A percentile compares a stretch with the other conserved stretches of the same genome.
Evolutionary conservation across 2,329 filamentous ascomycete species (phyloP).

Genomic region (Zasmidium angulare): DNA sequence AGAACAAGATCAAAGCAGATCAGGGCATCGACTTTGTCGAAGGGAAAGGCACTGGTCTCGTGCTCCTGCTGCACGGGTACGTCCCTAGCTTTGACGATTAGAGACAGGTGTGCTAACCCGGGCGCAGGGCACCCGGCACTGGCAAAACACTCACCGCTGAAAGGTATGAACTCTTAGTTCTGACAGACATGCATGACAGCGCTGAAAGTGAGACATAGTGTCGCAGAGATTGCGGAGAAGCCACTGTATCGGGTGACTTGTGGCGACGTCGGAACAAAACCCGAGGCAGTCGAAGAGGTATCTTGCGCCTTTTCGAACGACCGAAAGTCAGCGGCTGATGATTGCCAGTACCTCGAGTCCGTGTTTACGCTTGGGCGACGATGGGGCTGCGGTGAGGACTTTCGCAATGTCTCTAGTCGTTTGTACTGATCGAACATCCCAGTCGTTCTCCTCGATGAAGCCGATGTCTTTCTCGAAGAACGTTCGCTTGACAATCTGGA

Average conservation of each 20-base stretch:
- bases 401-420: background rate
- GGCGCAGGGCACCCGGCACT: background rate
- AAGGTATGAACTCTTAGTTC: too few relatives aligned
- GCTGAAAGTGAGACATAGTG: background rate
- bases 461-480: slow-evolving; percentile 46
- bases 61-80: background rate
- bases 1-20: background rate
- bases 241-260: background rate
- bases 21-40: background rate
- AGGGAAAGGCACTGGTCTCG: background rate
- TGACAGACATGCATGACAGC: background rate
- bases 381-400: background rate
- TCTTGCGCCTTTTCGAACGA: background rate
- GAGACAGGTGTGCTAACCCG: too few relatives aligned
- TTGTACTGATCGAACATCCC: slow-evolving; percentile 34
- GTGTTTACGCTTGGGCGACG: background rate
- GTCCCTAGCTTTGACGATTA: background rate
- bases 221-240: background rate
- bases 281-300: background rate
- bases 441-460: slow-evolving; percentile 55
- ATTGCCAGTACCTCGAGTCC: background rate
- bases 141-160: background rate
- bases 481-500: slow-evolving; percentile 42
- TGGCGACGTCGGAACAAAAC: background rate
- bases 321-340: background rate